phyloP scores from a whole-genome alignment of 441 rosid species.

The Manihot esculenta region DNA sequence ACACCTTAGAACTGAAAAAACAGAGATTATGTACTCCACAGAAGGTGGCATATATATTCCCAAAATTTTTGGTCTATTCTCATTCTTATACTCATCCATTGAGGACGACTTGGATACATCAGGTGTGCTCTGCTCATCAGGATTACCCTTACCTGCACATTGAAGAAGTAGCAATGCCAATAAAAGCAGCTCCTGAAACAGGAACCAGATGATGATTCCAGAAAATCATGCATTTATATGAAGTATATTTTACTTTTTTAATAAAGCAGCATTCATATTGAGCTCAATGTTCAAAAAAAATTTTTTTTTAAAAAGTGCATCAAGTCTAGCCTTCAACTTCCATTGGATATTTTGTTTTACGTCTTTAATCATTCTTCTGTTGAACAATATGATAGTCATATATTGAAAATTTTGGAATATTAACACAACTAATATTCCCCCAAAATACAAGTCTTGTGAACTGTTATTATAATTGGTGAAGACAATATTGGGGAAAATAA shows the following conservation, averaged over 20 bases:
- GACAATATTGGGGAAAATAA: too few relatives aligned
- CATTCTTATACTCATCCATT: slow-evolving; percentile 23
- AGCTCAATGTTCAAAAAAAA: not conserved
- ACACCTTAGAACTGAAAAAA: slow-evolving; percentile 72
- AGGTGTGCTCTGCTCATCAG: slow-evolving; percentile 4
- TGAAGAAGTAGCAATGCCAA: not conserved
- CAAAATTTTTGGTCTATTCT: slow-evolving; percentile 53
- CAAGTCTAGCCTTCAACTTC: too few relatives aligned
- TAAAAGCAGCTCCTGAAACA: not conserved
- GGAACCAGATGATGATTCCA: not conserved
- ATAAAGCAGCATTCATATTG: not conserved
- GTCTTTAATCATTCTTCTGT: too few relatives aligned
- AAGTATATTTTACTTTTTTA: not conserved
- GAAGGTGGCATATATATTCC: slow-evolving; percentile 80
- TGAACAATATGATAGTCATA: too few relatives aligned
- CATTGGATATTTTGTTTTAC: too few relatives aligned
- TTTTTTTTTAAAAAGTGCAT: too few relatives aligned
- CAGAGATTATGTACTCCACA: slow-evolving; percentile 70
- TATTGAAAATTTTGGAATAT: too few relatives aligned
- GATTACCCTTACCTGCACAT: slow-evolving; percentile 26
- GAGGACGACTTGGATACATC: not conserved
- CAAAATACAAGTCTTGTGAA: too few relatives aligned
- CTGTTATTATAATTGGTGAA: too few relatives aligned
- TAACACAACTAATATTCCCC: too few relatives aligned
- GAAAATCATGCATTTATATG: not conserved